These are phyloP conservation scores for Backusella circina DNA, from an alignment of 192 early-diverging fungal species.

Conservation along the genomic window DNA sequence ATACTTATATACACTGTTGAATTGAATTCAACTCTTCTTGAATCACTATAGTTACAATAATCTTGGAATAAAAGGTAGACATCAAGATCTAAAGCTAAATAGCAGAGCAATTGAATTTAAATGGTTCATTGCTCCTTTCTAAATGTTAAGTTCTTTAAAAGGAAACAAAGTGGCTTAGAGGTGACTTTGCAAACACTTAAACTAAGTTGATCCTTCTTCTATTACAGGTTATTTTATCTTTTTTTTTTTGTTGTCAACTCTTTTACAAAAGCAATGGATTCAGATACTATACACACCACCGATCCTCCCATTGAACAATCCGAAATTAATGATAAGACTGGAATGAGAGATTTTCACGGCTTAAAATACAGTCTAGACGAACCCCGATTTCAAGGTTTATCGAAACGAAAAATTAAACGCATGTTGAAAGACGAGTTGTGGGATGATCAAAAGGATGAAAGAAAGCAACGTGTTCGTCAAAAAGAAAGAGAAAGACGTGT, in stretches of 20 bases:
- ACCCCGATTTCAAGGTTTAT: slow-evolving; percentile 46
- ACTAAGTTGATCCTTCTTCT: no score
- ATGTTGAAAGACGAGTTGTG: slow-evolving; percentile 59
- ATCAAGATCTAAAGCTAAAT: no score
- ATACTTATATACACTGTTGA: no score
- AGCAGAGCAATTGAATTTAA: no score
- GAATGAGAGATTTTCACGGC: background rate
- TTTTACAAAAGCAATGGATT: background rate
- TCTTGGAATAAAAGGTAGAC: no score
- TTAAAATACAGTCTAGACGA: slow-evolving; percentile 12
- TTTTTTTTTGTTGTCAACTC: background rate
- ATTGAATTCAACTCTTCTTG: no score
- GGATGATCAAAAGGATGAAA: slow-evolving; percentile 42
- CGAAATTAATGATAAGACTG: background rate
- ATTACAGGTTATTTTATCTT: background rate
- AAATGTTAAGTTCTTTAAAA: background rate
- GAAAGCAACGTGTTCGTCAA: slow-evolving; percentile 41
- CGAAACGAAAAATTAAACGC: slow-evolving; percentile 72
- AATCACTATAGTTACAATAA: no score
- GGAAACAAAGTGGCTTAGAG: background rate
- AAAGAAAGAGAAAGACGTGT: slow-evolving; percentile 44
- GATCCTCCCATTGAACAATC: background rate
- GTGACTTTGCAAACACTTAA: background rate
- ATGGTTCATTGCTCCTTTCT: background rate
- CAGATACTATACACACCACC: background rate